These are phyloP conservation scores for Diaporthe aspalathi DNA, from an alignment of 2,329 filamentous ascomycete species.

Conservation along the genomic window DNA sequence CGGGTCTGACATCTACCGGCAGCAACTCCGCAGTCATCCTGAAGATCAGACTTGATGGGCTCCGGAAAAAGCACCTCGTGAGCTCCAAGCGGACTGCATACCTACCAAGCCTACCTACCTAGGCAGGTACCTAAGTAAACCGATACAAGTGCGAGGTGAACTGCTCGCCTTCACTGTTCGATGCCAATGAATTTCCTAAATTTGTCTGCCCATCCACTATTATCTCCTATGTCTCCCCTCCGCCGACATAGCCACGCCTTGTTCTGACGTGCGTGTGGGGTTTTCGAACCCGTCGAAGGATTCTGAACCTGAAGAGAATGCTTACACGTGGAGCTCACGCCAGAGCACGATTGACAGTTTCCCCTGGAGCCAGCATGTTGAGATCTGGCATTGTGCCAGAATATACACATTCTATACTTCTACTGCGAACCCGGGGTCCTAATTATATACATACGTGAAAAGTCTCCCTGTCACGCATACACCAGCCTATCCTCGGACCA, in stretches of 20 bases:
- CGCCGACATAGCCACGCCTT: too few species aligned
- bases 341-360: not conserved
- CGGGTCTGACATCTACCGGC: too few species aligned
- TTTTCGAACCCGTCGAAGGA: not conserved
- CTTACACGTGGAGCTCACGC: not conserved
- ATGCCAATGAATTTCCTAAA: too few species aligned
- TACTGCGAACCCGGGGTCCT: not conserved
- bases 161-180: too few species aligned
- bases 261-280: not conserved
- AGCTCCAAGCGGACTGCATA: too few species aligned
- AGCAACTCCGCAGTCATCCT: too few species aligned
- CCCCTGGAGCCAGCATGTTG: not conserved
- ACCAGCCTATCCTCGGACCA: conserved; percentile 57
- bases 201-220: too few species aligned
- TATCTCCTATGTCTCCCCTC: not conserved
- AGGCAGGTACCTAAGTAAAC: too few species aligned
- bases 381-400: not conserved
- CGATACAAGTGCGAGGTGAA: too few species aligned
- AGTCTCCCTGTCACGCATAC: conserved; percentile 47
- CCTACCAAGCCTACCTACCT: too few species aligned
- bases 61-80: too few species aligned
- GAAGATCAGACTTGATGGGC: too few species aligned
- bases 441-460: not conserved
- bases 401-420: conserved; percentile 29
- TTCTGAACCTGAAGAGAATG: not conserved